These are phyloP conservation scores for Yamadazyma jaroonii DNA, from an alignment of 1,139 yeast genomes.

Conservation along the genomic window DNA sequence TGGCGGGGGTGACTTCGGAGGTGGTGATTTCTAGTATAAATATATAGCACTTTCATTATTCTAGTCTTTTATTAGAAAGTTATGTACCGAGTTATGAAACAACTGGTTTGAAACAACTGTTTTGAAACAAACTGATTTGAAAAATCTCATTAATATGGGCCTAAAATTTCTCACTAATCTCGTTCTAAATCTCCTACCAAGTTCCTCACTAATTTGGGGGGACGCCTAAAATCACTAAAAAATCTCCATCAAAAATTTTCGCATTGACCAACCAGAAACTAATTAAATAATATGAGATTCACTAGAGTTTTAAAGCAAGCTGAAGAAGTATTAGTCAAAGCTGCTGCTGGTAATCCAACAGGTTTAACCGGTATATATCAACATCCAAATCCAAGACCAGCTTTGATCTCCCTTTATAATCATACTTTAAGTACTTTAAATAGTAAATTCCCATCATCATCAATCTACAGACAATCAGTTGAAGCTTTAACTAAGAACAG, in stretches of 20 bases:
- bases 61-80: no score
- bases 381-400: constrained; percentile 86
- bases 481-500: constrained; percentile 73
- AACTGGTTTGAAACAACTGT: no score
- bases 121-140: no score
- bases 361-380: constrained; percentile 77
- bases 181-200: no score
- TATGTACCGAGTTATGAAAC: no score
- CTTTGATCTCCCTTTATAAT: constrained; percentile 66
- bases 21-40: constrained; percentile 7
- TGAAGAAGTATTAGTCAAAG: constrained; percentile 59
- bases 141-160: no score
- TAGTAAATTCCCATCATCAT: constrained; percentile 61
- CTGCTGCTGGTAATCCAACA: constrained; percentile 72
- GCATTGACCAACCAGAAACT: constrained; percentile 24
- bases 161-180: no score
- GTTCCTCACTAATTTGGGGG: no score
- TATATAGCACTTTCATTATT: no score
- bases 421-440: constrained; percentile 62
- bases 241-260: constrained; percentile 9
- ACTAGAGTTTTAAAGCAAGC: constrained; percentile 48
- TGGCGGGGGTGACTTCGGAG: constrained; percentile 14
- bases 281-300: constrained; percentile 33
- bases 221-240: no score
- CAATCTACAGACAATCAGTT: constrained; percentile 75